Base-by-base conservation (phyloP, 257 asterid species). In the Gentiana dahurica region DNA sequence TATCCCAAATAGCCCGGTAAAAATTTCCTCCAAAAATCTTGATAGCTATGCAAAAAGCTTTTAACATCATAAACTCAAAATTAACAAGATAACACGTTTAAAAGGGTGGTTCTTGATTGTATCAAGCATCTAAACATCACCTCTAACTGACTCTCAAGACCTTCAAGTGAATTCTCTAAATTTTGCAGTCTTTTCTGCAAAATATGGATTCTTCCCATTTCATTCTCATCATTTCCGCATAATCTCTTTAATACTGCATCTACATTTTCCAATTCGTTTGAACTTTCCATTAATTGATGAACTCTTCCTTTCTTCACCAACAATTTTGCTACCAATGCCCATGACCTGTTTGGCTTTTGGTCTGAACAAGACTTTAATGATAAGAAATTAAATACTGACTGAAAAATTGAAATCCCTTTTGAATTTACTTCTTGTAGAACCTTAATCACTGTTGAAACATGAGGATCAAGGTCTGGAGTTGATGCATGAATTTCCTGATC, bases 321-420 rank as follows among this genome's bases (percentile, higher is more conserved):
- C 54, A 75, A 59, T 55, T 67, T 63, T 6, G 75, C 71, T 65
- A 75, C 72, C 54, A 68, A 24, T 44, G 71, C 62, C 75, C 81
- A 75, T 24, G 24, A 24, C 59, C 62, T 71, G 44, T 52, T 67
- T 32, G 62, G 48, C 52, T 68, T 71, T 32, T 39, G 45, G 24
- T 24, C 24, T 24, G 24, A 24, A 24, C 45, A 57, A 59, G 72
- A 49, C 38, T 72, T 75, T 13, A 50, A 61, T 12, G 73, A 71
- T 47, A 75, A 59, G 59, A 59, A 75, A 4, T 49, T 6, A 53
- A 68, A 53, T 10, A 62, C 34, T 1, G 51, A 37, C 37, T 68
- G 75, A 44, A 75, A 58, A 53, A 68, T 33, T 24, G 50, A 55
- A 39, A 59, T 32, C 46, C 60, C 50, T 3, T 57, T 52, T 43